A percentile compares a stretch with the other conserved stretches of the same genome.
Conservation (phyloP, 192 early-diverging fungal genomes). For the Coemansia nantahalensis region DNA sequence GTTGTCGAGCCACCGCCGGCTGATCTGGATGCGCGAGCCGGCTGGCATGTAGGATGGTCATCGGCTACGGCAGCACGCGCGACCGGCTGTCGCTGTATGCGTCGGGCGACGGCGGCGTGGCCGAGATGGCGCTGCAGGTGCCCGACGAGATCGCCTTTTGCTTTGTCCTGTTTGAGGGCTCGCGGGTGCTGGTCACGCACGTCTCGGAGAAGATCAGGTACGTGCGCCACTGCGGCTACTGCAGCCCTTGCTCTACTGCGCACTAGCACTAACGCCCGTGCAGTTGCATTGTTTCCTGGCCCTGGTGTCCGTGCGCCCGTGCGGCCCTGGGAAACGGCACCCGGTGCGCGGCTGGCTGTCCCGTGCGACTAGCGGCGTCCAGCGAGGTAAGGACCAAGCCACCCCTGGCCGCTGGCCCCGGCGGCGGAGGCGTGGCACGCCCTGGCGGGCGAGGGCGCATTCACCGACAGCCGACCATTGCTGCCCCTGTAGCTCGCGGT, state of each 20-base stretch:
- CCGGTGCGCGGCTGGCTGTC: too few species aligned
- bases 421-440: too few species aligned
- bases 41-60: constrained; percentile 30
- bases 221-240: background rate
- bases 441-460: too few species aligned
- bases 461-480: too few species aligned
- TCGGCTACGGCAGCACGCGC: constrained; percentile 43
- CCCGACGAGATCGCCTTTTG: constrained; percentile 41
- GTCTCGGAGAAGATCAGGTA: constrained; percentile 52
- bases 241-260: constrained; percentile 1
- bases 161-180: constrained; percentile 41
- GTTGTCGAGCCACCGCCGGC: too few species aligned
- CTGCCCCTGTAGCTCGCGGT: constrained; percentile 45
- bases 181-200: constrained; percentile 44
- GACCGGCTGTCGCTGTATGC: constrained; percentile 40
- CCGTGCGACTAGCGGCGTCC: constrained; percentile 26
- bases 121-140: constrained; percentile 37
- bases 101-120: constrained; percentile 26
- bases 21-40: too few species aligned
- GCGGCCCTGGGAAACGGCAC: background rate
- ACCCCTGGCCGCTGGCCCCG: too few species aligned
- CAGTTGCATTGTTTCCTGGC: constrained; percentile 1
- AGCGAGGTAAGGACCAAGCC: constrained; percentile 19
- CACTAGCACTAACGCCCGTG: constrained; percentile 3
- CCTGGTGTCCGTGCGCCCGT: too few species aligned